phyloP scores from a whole-genome alignment of 768 basidiomycete genomes.

The Hortiboletus campestris region DNA sequence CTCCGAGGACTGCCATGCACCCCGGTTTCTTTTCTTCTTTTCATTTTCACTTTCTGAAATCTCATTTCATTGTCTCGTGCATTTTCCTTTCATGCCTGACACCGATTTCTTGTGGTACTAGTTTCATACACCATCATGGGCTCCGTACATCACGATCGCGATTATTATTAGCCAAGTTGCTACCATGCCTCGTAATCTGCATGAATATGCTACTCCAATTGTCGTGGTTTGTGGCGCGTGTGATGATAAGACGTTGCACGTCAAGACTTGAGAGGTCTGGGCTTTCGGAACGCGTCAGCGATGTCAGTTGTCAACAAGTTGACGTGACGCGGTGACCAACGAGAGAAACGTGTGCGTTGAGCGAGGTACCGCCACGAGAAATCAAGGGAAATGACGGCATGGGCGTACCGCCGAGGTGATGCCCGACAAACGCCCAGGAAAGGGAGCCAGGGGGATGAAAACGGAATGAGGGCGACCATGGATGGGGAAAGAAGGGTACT shows the following conservation, averaged over 20 bases:
- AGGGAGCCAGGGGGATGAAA: not conserved
- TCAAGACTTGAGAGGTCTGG: not conserved
- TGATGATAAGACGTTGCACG: not conserved
- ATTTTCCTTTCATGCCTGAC: not conserved
- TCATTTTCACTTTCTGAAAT: not conserved
- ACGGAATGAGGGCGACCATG: not conserved
- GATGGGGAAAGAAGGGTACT: slow-evolving; percentile 1
- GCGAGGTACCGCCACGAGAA: slow-evolving; percentile 5
- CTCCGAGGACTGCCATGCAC: slow-evolving; percentile 7
- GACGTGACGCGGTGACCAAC: slow-evolving; percentile 17
- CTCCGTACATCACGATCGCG: slow-evolving; percentile 16
- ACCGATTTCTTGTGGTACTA: slow-evolving; percentile 15
- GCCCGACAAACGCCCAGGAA: not conserved
- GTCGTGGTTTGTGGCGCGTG: not conserved
- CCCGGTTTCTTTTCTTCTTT: not conserved
- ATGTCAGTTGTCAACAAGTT: not conserved
- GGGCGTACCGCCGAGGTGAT: slow-evolving; percentile 7
- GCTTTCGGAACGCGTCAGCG: not conserved
- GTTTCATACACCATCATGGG: slow-evolving; percentile 11
- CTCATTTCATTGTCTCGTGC: not conserved
- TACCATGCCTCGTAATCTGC: slow-evolving; percentile 18
- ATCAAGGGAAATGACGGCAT: slow-evolving; percentile 5
- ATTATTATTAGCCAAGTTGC: slow-evolving; percentile 23
- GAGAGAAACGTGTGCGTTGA: slow-evolving; percentile 1
- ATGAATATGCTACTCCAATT: slow-evolving; percentile 12